A percentile compares a stretch with the other conserved stretches of the same genome.
Conservation (phyloP, 2,329 filamentous ascomycete genomes). For the Penicillium sp. region DNA sequence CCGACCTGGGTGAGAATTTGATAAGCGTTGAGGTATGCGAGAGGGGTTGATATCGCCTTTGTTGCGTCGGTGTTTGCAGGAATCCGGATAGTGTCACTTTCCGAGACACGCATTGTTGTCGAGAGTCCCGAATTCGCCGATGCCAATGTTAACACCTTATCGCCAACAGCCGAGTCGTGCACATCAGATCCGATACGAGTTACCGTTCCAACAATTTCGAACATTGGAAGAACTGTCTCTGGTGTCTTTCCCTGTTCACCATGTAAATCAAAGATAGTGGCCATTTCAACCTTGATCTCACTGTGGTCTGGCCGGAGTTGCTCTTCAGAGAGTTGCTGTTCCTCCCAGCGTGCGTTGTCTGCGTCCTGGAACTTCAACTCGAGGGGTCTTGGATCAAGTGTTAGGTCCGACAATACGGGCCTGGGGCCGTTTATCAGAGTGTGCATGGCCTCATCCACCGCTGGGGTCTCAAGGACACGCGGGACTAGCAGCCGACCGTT, state of each 20-base stretch:
- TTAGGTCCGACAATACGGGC: conserved; percentile 9
- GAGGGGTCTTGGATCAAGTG: conserved; percentile 7
- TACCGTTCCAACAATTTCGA: conserved; percentile 13
- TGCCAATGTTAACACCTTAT: conserved; percentile 13
- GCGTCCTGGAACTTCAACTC: conserved; percentile 10
- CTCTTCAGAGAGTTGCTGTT: not conserved
- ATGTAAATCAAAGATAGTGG: conserved; percentile 11
- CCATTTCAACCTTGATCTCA: conserved; percentile 15
- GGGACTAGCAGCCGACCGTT: conserved; percentile 12
- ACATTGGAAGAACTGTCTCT: conserved; percentile 13
- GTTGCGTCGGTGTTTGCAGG: conserved; percentile 6
- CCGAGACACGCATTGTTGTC: conserved; percentile 9
- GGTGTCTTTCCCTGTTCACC: conserved; percentile 6
- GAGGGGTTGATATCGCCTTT: conserved; percentile 12
- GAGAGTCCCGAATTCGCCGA: conserved; percentile 8
- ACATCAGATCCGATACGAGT: conserved; percentile 10
- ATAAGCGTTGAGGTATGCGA: conserved; percentile 14
- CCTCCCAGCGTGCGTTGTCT: conserved; percentile 9
- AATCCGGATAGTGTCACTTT: conserved; percentile 13
- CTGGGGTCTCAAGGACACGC: conserved; percentile 9
- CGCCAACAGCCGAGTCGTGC: conserved; percentile 10
- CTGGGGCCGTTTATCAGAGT: conserved; percentile 13
- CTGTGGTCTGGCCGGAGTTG: conserved; percentile 7
- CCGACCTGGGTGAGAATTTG: conserved; percentile 13
- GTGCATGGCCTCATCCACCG: conserved; percentile 14